Percentiles rank a stretch among this genome's conserved stretches.
Evolutionary conservation across 176 grass and related monocot species (phyloP).

Genomic region (barley (Hordeum vulgare)): MorexV3_pseudomolecules_assembly NC_058521.1:467617984-467618483

Average conservation of each 20-base stretch:
- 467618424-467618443: too few relatives aligned
- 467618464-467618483: too few relatives aligned
- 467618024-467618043: slow-evolving; percentile 56
- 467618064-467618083: slow-evolving; percentile 66
- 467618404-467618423: too few relatives aligned
- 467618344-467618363: slow-evolving; percentile 38
- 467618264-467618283: slow-evolving; percentile 81
- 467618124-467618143: slow-evolving; percentile 73
- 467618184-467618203: too few relatives aligned
- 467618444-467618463: too few relatives aligned
- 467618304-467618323: slow-evolving; percentile 59
- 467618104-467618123: slow-evolving; percentile 60
- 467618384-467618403: neutral
- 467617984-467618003: too few relatives aligned
- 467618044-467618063: slow-evolving; percentile 49
- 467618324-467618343: slow-evolving; percentile 40
- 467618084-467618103: slow-evolving; percentile 63
- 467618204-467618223: too few relatives aligned
- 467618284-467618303: slow-evolving; percentile 84
- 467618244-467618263: slow-evolving; percentile 74
- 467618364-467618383: slow-evolving; percentile 25
- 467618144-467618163: slow-evolving; percentile 58
- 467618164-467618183: slow-evolving; percentile 42
- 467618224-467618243: slow-evolving; percentile 38
- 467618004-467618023: neutral